These are phyloP conservation scores for Microstegium vimineum DNA, from an alignment of 176 grass and related monocot genomes.

Conservation along the genomic window DNA sequence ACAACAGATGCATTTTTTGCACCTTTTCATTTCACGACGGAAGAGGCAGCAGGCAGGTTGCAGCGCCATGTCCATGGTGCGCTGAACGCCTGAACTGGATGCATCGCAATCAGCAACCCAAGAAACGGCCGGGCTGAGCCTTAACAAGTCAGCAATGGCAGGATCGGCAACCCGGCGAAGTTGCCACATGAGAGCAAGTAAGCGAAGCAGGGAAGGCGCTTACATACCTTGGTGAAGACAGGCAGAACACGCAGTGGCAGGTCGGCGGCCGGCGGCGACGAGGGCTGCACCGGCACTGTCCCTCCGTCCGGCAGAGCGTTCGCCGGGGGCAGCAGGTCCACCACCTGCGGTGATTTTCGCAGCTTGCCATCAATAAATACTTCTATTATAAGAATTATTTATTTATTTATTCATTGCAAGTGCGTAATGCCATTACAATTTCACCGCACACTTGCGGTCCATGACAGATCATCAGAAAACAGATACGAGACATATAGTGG, in stretches of 20 bases:
- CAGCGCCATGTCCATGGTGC: too few relatives aligned
- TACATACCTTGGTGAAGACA: background rate
- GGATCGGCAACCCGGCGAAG: background rate
- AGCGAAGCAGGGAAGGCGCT: background rate
- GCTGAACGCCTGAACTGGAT: too few relatives aligned
- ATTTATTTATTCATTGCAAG: background rate
- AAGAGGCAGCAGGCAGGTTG: background rate
- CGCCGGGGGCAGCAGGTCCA: background rate
- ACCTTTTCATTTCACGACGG: background rate
- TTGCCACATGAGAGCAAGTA: background rate
- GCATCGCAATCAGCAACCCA: too few relatives aligned
- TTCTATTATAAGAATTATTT: too few relatives aligned
- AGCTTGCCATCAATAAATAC: background rate
- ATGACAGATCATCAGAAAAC: background rate
- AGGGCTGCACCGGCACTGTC: background rate
- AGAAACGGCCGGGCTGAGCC: background rate
- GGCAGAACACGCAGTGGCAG: background rate
- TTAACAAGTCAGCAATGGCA: background rate
- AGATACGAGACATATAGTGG: background rate
- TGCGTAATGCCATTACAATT: background rate
- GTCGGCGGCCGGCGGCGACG: background rate
- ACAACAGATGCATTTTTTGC: background rate
- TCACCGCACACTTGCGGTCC: background rate
- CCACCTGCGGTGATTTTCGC: background rate
- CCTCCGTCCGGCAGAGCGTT: too few relatives aligned